Conservation (phyloP, 352 stramenopile genomes). For the Discostella stelligera region DNA sequence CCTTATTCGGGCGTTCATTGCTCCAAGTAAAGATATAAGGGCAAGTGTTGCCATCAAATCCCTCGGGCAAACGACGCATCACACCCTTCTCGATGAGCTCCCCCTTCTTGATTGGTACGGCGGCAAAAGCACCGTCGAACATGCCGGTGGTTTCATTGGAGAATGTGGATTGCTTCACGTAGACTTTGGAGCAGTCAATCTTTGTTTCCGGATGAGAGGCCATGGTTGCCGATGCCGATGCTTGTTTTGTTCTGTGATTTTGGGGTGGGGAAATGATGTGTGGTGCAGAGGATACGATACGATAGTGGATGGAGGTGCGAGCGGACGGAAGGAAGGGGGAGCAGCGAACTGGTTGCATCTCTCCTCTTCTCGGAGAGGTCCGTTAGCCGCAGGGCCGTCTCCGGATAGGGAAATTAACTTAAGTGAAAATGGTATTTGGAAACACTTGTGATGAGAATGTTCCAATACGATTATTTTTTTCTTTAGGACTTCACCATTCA, state of each 20-base stretch:
- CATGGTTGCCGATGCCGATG: slow-evolving; percentile 44
- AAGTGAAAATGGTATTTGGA: background rate
- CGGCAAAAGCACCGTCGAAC: slow-evolving; percentile 69
- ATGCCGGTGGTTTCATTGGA: slow-evolving; percentile 63
- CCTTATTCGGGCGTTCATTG: slow-evolving; percentile 62
- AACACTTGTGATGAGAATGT: background rate
- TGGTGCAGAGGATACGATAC: too few species aligned
- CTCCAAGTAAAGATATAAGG: slow-evolving; percentile 77
- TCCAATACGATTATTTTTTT: too few species aligned
- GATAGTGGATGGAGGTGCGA: background rate
- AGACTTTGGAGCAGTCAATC: slow-evolving; percentile 74
- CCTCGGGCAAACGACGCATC: slow-evolving; percentile 70
- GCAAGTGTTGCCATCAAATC: slow-evolving; percentile 73
- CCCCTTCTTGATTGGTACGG: slow-evolving; percentile 60
- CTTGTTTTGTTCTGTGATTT: background rate
- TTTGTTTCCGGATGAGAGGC: slow-evolving; percentile 64
- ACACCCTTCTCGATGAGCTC: slow-evolving; percentile 73
- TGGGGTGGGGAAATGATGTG: background rate
- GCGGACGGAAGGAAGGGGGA: background rate
- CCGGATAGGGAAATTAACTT: background rate
- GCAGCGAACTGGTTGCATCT: background rate
- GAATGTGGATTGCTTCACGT: slow-evolving; percentile 70
- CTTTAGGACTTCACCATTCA: too few species aligned
- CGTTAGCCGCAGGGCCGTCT: background rate
- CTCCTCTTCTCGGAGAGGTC: background rate